Base-by-base conservation (phyloP, 306 rosid genomes). In the Dalbergia cultrata region DNA sequence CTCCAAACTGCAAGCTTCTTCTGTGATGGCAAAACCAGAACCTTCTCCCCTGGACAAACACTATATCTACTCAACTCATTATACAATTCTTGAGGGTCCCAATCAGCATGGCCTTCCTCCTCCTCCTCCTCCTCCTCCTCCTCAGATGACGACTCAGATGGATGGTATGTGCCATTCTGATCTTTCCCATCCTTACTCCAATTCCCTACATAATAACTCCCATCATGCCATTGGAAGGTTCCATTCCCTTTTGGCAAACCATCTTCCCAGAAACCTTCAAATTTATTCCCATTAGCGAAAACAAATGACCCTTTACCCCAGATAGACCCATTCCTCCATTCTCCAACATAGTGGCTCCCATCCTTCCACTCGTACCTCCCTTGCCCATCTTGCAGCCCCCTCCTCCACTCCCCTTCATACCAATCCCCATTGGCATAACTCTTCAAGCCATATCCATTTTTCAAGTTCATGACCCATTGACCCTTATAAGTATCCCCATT, bases 1-100 rank as follows among this genome's bases (percentile, higher is more conserved):
- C 94, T 85, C 95, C 93, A 92, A 17, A 92, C 85, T 0, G 97
- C 98, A 7, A 95, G 94, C 83, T 83, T 92, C 90, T 94, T 95
- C 52, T 95, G 97, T 5, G 98, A 92, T 6, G 98, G 97, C 67
- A 92, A 68, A 47, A 91, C 63, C 1, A 84, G 76, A 18, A 92
- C 97, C 83, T 91, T 95, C 82, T 95, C 97, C 0, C 89, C 86
- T 0, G 80, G 93, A 58, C 90, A 87, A 47, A 95, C 88, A 17
- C 22, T 33, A 70, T 90, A 88, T 0, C 75, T 76, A 74, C 33
- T 76, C 72, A 95, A 80, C 14, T 85, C 90, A 12, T 8, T 76
- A 62, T 88, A 95, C 44, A 95, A 92, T 21, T 91, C 84, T 31
- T 85, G 90, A 52, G 97, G 98, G 74, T 92, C 89, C 98, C 98